phyloP scores from a whole-genome alignment of 2,329 filamentous ascomycete species.

The Rhexocercosporidium sp. region DNA sequence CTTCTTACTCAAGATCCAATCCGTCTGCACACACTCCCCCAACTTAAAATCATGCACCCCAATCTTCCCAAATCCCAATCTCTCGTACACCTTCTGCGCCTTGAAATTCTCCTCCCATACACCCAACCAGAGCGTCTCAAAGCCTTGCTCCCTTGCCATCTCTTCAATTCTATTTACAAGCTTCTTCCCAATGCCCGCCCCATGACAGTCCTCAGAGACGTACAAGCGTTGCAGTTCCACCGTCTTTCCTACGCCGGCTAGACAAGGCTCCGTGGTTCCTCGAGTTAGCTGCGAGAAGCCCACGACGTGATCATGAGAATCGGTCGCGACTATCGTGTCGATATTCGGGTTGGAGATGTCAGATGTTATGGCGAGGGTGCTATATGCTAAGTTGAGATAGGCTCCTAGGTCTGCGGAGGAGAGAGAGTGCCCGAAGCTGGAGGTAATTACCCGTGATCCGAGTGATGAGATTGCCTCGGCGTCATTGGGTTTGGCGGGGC shows the following conservation, averaged over 20 bases:
- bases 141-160: constrained; percentile 46
- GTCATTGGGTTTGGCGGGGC: constrained; percentile 39
- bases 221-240: constrained; percentile 53
- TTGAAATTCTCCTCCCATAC: constrained; percentile 53
- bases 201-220: constrained; percentile 44
- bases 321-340: constrained; percentile 40
- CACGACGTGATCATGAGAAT: constrained; percentile 34
- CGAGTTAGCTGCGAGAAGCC: constrained; percentile 50
- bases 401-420: constrained; percentile 44
- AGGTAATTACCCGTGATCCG: constrained; percentile 45
- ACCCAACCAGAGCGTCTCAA: constrained; percentile 49
- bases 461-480: constrained; percentile 42
- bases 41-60: constrained; percentile 50
- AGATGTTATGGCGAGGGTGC: constrained; percentile 30
- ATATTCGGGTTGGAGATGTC: constrained; percentile 38
- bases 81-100: constrained; percentile 48
- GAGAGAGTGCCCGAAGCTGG: constrained; percentile 51
- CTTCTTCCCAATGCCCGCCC: constrained; percentile 46
- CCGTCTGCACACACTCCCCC: constrained; percentile 49
- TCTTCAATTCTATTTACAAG: constrained; percentile 41
- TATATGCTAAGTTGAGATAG: constrained; percentile 48
- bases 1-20: constrained; percentile 49
- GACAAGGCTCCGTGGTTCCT: constrained; percentile 46
- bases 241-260: constrained; percentile 38
- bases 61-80: constrained; percentile 47